A percentile compares a stretch with the other conserved stretches of the same genome.
phyloP scores from a whole-genome alignment of 495 filamentous ascomycete genomes.

The Parachaetomium inaequale region DNA sequence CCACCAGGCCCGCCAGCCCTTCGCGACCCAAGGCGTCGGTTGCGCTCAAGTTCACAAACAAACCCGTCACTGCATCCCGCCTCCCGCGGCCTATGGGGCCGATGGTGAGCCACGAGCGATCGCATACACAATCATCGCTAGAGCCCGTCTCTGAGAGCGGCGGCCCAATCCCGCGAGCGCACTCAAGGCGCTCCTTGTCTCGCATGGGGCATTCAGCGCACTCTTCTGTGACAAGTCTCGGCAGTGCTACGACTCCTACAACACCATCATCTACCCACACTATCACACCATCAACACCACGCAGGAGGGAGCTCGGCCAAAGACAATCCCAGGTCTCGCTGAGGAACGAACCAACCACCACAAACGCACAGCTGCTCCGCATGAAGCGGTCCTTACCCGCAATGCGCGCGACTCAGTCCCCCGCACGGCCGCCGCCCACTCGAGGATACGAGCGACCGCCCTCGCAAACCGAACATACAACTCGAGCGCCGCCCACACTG shows the following conservation, averaged over 20 bases:
- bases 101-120: conserved; percentile 54
- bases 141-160: conserved; percentile 93
- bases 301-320: conserved; percentile 54
- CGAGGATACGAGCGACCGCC: conserved; percentile 52
- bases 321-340: conserved; percentile 54
- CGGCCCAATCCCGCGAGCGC: conserved; percentile 56
- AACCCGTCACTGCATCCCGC: conserved; percentile 45
- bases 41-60: conserved; percentile 87
- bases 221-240: conserved; percentile 54
- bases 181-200: conserved; percentile 56
- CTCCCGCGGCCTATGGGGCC: conserved; percentile 62
- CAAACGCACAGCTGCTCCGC: conserved; percentile 69
- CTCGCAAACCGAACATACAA: conserved; percentile 37
- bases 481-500: conserved; percentile 41
- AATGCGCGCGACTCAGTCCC: conserved; percentile 57
- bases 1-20: conserved; percentile 61
- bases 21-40: conserved; percentile 67
- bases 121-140: conserved; percentile 68
- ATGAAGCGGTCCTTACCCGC: conserved; percentile 85
- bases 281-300: conserved; percentile 54
- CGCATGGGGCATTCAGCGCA: conserved; percentile 64
- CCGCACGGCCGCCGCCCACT: conserved; percentile 39
- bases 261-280: conserved; percentile 54
- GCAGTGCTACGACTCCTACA: conserved; percentile 50
- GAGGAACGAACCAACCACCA: conserved; percentile 60